These are phyloP conservation scores for Spongiforma sp. DNA, from an alignment of 1,284 basidiomycete genomes.

Conservation along the genomic window DNA sequence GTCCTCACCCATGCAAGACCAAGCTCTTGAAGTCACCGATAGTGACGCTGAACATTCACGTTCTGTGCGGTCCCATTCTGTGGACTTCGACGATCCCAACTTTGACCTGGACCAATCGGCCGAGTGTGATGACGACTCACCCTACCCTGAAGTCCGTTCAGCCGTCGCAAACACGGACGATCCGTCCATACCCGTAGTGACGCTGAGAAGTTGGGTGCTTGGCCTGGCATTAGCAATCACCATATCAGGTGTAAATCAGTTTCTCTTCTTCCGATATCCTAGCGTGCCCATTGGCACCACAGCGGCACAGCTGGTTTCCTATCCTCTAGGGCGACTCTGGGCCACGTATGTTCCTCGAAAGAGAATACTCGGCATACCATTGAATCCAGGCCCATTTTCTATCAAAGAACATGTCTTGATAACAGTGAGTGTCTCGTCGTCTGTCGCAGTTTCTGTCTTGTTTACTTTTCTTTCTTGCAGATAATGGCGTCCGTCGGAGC, in stretches of 20 bases:
- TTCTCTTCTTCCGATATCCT: slow-evolving; percentile 57
- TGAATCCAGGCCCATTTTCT: slow-evolving; percentile 77
- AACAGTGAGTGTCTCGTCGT: slow-evolving; percentile 40
- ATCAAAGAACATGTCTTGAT: slow-evolving; percentile 74
- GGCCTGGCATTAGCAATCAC: slow-evolving; percentile 54
- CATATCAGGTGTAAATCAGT: slow-evolving; percentile 58
- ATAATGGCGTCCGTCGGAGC: slow-evolving; percentile 56
- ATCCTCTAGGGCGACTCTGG: slow-evolving; percentile 58
- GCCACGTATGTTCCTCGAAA: slow-evolving; percentile 53
- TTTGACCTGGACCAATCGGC: slow-evolving; percentile 44
- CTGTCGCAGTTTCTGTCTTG: neutral
- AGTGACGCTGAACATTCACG: neutral
- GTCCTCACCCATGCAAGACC: no score
- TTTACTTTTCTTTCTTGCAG: slow-evolving; percentile 9
- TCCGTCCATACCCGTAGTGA: slow-evolving; percentile 61
- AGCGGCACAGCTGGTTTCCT: slow-evolving; percentile 56
- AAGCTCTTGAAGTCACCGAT: slow-evolving; percentile 5
- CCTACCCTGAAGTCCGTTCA: slow-evolving; percentile 79
- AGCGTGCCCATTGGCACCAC: slow-evolving; percentile 48
- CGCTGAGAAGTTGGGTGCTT: slow-evolving; percentile 66
- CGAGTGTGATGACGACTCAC: slow-evolving; percentile 53
- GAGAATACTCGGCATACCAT: slow-evolving; percentile 49
- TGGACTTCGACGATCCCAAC: slow-evolving; percentile 48
- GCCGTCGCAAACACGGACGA: slow-evolving; percentile 80
- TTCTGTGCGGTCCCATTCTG: slow-evolving; percentile 1